phyloP scores from a whole-genome alignment of 2,329 filamentous ascomycete genomes.

The Aureobasidium uvarum region DNA sequence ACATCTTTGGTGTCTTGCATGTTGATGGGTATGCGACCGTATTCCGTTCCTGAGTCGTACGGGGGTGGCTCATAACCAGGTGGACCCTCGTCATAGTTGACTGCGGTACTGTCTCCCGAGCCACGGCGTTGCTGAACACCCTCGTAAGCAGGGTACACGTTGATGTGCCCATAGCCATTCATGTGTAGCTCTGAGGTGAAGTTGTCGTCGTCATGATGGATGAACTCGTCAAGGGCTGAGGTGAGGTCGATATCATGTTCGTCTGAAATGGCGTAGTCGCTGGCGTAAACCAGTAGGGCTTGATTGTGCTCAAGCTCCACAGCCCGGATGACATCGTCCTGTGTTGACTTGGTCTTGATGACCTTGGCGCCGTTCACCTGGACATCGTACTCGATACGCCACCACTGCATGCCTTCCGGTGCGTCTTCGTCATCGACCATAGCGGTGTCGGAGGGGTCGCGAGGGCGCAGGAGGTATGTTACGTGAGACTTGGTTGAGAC shows the following conservation, averaged over 20 bases:
- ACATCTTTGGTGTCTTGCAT: background rate
- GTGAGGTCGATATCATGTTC: slow-evolving; percentile 21
- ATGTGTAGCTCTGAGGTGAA: slow-evolving; percentile 32
- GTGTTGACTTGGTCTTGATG: slow-evolving; percentile 36
- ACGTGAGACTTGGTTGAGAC: slow-evolving; percentile 58
- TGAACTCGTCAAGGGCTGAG: slow-evolving; percentile 30
- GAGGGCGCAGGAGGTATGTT: slow-evolving; percentile 54
- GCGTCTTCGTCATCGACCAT: slow-evolving; percentile 39
- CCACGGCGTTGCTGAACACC: slow-evolving; percentile 24
- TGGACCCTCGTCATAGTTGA: slow-evolving; percentile 25
- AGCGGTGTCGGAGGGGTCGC: slow-evolving; percentile 32
- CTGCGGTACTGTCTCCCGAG: slow-evolving; percentile 28
- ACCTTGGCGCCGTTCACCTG: slow-evolving; percentile 43
- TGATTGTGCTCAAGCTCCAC: slow-evolving; percentile 53
- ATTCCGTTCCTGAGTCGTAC: background rate
- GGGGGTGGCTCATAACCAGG: slow-evolving; percentile 4
- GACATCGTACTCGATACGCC: slow-evolving; percentile 54
- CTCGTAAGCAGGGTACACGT: slow-evolving; percentile 24
- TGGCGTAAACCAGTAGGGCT: slow-evolving; percentile 61
- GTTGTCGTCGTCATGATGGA: slow-evolving; percentile 33
- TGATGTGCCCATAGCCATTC: slow-evolving; percentile 18
- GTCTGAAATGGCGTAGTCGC: slow-evolving; percentile 41
- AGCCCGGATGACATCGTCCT: slow-evolving; percentile 53
- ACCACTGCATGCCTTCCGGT: slow-evolving; percentile 51
- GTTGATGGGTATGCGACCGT: background rate